These are phyloP conservation scores for Nemania sp. DNA, from an alignment of 2,329 filamentous ascomycete genomes.

Conservation along the genomic window DNA sequence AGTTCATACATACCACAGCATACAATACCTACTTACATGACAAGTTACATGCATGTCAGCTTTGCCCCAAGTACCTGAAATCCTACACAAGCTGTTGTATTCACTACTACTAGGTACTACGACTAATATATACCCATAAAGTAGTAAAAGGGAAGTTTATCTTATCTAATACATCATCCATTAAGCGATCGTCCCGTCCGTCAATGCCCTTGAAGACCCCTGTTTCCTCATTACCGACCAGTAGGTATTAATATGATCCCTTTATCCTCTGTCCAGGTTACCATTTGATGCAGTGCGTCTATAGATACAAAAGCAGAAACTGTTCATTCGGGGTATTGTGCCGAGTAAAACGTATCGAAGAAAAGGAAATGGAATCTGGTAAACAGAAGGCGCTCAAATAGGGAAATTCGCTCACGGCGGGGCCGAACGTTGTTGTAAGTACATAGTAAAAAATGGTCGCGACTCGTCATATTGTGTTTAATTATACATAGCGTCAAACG, in stretches of 20 bases:
- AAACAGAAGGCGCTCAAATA: not conserved
- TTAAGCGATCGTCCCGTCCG: constrained; percentile 33
- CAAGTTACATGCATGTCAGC: not conserved
- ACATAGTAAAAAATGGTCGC: constrained; percentile 23
- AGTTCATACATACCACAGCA: not conserved
- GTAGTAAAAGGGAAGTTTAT: constrained; percentile 10
- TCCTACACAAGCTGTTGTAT: constrained; percentile 2
- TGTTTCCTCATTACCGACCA: constrained; percentile 29
- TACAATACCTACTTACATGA: not conserved
- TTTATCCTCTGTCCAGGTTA: constrained; percentile 25
- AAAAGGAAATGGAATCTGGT: not conserved
- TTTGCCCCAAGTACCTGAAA: constrained; percentile 3
- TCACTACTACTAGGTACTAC: not conserved
- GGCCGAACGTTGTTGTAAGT: constrained; percentile 7
- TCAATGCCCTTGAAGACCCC: constrained; percentile 24
- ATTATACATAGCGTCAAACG: constrained; percentile 22
- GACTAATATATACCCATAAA: not conserved
- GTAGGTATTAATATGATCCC: constrained; percentile 26
- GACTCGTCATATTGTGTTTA: constrained; percentile 4
- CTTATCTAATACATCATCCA: constrained; percentile 38
- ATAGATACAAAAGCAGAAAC: constrained; percentile 28
- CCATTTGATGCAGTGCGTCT: constrained; percentile 26
- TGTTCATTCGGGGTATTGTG: constrained; percentile 15
- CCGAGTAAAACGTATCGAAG: constrained; percentile 10
- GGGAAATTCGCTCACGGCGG: constrained; percentile 2